Evolutionary conservation across 2,329 filamentous ascomycete genomes (phyloP).

Genomic region (Pseudocercospora ulei): DNA sequence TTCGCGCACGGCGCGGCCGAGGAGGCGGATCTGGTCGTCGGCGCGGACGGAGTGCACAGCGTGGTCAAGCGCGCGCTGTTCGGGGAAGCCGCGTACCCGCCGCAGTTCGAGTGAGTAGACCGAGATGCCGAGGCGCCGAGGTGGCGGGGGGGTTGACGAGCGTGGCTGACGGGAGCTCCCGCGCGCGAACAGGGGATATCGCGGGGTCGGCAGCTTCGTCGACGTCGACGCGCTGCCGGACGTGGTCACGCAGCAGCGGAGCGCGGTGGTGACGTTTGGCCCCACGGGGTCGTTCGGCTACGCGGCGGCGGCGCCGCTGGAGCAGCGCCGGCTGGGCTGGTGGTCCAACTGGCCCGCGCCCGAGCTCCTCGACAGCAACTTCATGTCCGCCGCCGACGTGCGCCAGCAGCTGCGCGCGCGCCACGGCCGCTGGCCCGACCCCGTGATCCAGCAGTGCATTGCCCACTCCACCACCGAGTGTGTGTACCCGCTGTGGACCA

Average conservation of each 20-base stretch:
- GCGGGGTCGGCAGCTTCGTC: constrained; percentile 7
- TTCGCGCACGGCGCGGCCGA: constrained; percentile 15
- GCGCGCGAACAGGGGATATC: constrained; percentile 15
- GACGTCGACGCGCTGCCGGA: constrained; percentile 39
- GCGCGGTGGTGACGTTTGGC: constrained; percentile 37
- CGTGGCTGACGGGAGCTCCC: neutral
- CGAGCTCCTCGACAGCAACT: neutral
- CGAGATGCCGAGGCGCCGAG: too few species aligned
- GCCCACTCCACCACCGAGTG: constrained; percentile 35
- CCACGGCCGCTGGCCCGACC: constrained; percentile 42
- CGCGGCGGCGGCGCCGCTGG: constrained; percentile 33
- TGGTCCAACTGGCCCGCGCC: constrained; percentile 12
- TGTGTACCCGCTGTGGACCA: constrained; percentile 45
- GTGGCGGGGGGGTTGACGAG: too few species aligned
- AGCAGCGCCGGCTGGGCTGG: constrained; percentile 14
- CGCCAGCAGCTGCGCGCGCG: constrained; percentile 36
- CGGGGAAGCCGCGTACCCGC: constrained; percentile 30
- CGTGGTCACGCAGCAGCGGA: constrained; percentile 37
- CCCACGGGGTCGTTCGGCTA: constrained; percentile 47
- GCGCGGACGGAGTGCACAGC: constrained; percentile 22
- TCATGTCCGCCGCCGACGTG: constrained; percentile 17
- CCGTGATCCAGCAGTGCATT: constrained; percentile 34
- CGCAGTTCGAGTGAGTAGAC: constrained; percentile 16
- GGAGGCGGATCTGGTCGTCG: constrained; percentile 18
- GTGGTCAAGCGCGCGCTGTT: constrained; percentile 33